Evolutionary conservation across 2,329 filamentous ascomycete genomes (phyloP).

Genomic region (Ceratocystis alfenasii): DNA sequence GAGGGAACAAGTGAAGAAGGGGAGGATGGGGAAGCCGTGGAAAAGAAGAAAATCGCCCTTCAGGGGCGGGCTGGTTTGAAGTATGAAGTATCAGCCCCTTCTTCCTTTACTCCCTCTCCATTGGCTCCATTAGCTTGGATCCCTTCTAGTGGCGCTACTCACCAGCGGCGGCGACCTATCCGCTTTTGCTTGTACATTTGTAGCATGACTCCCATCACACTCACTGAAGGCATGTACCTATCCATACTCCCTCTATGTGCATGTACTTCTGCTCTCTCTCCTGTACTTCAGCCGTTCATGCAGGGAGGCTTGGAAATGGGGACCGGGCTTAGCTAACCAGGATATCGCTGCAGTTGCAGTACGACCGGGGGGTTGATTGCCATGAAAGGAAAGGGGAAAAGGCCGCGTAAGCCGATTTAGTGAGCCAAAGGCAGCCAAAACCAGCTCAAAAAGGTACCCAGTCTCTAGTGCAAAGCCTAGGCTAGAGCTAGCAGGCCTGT

Average conservation of each 20-base stretch:
- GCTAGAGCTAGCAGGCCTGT: not conserved
- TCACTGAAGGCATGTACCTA: not conserved
- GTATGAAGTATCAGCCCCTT: slow-evolving; percentile 10
- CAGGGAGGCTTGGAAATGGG: slow-evolving; percentile 11
- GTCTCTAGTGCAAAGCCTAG: not conserved
- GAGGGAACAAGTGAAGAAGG: not conserved
- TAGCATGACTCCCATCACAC: not conserved
- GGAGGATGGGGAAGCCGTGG: not conserved
- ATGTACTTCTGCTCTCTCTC: not conserved
- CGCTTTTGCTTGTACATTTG: not conserved
- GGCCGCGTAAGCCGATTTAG: slow-evolving; percentile 20
- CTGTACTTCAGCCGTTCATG: not conserved
- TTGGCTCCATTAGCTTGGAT: slow-evolving; percentile 10
- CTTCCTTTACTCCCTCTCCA: not conserved
- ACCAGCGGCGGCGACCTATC: not conserved
- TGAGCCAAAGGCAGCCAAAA: not conserved
- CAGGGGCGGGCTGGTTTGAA: slow-evolving; percentile 6
- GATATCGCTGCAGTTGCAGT: slow-evolving; percentile 9
- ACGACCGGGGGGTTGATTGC: not conserved
- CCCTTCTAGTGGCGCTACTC: slow-evolving; percentile 1
- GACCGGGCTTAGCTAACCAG: slow-evolving; percentile 2
- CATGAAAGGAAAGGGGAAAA: slow-evolving; percentile 17
- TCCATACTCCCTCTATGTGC: not conserved
- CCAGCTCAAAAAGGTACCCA: not conserved
- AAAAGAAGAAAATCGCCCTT: not conserved